phyloP scores from a whole-genome alignment of 2,329 filamentous ascomycete genomes.

The Zasmidium cellare region DNA sequence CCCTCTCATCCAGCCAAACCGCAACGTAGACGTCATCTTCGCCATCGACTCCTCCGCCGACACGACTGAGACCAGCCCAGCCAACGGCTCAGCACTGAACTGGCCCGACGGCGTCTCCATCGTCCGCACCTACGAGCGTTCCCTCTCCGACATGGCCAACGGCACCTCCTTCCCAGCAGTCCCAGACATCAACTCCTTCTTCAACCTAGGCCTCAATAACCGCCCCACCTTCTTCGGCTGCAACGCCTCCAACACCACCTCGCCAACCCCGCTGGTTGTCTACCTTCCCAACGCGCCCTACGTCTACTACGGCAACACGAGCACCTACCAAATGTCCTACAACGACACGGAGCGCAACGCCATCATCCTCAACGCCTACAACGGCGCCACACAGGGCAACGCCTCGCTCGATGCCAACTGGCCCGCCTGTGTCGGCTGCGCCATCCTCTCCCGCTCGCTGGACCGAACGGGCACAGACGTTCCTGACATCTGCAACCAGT shows the following conservation, averaged over 20 bases:
- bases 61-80: conserved; percentile 45
- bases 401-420: conserved; percentile 71
- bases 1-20: conserved; percentile 72
- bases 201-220: conserved; percentile 73
- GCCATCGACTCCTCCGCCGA: conserved; percentile 78
- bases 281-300: conserved; percentile 76
- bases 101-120: conserved; percentile 80
- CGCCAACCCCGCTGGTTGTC: conserved; percentile 68
- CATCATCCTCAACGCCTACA: conserved; percentile 84
- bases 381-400: conserved; percentile 81
- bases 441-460: conserved; percentile 75
- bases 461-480: conserved; percentile 67
- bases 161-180: conserved; percentile 70
- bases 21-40: conserved; percentile 76
- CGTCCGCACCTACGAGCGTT: conserved; percentile 72
- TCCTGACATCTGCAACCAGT: conserved; percentile 70
- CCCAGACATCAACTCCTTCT: conserved; percentile 73
- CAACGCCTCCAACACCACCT: conserved; percentile 63
- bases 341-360: conserved; percentile 66
- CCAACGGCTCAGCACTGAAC: conserved; percentile 41
- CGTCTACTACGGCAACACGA: conserved; percentile 71
- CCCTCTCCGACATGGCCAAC: conserved; percentile 60
- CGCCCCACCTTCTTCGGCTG: conserved; percentile 77
- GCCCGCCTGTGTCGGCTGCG: conserved; percentile 84
- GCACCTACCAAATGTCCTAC: conserved; percentile 72